Percentiles rank a stretch among this genome's conserved stretches.
Evolutionary conservation across 2,329 filamentous ascomycete genomes (phyloP).

Genomic region (Aspergillus luchuensis): DNA sequence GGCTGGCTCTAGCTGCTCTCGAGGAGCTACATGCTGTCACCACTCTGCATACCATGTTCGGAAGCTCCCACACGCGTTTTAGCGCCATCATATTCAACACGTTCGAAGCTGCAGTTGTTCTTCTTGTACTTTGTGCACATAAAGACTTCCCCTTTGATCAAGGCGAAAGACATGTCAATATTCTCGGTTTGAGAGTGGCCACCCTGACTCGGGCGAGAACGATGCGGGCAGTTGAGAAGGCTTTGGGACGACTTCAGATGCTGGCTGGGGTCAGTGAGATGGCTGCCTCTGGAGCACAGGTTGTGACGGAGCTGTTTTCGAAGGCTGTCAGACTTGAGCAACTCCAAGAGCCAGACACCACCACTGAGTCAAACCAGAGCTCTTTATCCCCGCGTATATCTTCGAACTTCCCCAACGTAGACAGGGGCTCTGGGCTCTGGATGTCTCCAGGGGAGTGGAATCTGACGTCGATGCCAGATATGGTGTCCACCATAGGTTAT

Average conservation of each 20-base stretch:
- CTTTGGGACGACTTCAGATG: slow-evolving; percentile 11
- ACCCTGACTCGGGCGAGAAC: not conserved
- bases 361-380: not conserved
- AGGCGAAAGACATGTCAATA: not conserved
- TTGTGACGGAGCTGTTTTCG: slow-evolving; percentile 9
- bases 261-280: slow-evolving; percentile 10
- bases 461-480: not conserved
- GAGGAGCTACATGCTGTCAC: not conserved
- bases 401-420: not conserved
- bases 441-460: not conserved
- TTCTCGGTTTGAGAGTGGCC: not conserved
- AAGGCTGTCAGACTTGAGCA: not conserved
- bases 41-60: slow-evolving; percentile 5
- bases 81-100: slow-evolving; percentile 7
- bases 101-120: slow-evolving; percentile 1
- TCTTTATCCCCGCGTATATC: not conserved
- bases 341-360: not conserved
- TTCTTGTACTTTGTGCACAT: not conserved
- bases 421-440: not conserved
- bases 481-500: not conserved
- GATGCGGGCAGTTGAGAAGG: slow-evolving; percentile 10
- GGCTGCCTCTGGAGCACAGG: slow-evolving; percentile 10
- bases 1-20: slow-evolving; percentile 1
- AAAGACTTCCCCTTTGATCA: slow-evolving; percentile 1
- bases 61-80: slow-evolving; percentile 4